Evolutionary conservation across 495 filamentous ascomycete genomes (phyloP).

Genomic region (Cercophora scortea): DNA sequence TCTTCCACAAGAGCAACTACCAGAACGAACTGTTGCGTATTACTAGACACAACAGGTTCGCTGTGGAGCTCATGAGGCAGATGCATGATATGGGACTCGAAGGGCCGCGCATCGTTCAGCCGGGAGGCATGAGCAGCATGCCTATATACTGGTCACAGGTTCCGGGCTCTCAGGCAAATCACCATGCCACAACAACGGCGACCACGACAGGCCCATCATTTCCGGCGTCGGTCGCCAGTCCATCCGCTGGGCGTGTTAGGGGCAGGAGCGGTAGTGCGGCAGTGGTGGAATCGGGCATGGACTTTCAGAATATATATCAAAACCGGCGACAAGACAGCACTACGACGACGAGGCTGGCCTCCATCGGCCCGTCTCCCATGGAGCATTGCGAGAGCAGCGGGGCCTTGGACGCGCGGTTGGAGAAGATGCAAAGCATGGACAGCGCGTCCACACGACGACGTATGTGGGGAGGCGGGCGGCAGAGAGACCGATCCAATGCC

Average conservation of each 20-base stretch:
- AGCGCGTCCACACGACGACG: slow-evolving; percentile 7
- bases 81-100: slow-evolving; percentile 82
- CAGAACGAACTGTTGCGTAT: slow-evolving; percentile 91
- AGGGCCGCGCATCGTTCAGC: slow-evolving; percentile 70
- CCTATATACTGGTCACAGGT: slow-evolving; percentile 41
- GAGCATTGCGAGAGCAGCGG: slow-evolving; percentile 8
- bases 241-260: neutral
- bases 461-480: neutral
- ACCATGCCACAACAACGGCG: neutral
- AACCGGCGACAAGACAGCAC: slow-evolving; percentile 11
- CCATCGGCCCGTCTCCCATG: slow-evolving; percentile 14
- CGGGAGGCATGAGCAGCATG: slow-evolving; percentile 48
- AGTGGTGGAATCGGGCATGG: slow-evolving; percentile 20
- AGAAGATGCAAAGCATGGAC: slow-evolving; percentile 10
- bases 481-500: slow-evolving; percentile 5
- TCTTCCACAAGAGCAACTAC: slow-evolving; percentile 90
- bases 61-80: slow-evolving; percentile 82
- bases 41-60: slow-evolving; percentile 88
- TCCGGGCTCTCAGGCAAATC: slow-evolving; percentile 20
- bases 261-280: slow-evolving; percentile 15
- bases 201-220: neutral
- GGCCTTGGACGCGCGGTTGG: slow-evolving; percentile 1
- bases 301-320: slow-evolving; percentile 27
- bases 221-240: too few relatives aligned
- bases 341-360: slow-evolving; percentile 9